Evolutionary conservation across 768 basidiomycete genomes (phyloP).

Genomic region (Strobilomyces dryophilus): DNA sequence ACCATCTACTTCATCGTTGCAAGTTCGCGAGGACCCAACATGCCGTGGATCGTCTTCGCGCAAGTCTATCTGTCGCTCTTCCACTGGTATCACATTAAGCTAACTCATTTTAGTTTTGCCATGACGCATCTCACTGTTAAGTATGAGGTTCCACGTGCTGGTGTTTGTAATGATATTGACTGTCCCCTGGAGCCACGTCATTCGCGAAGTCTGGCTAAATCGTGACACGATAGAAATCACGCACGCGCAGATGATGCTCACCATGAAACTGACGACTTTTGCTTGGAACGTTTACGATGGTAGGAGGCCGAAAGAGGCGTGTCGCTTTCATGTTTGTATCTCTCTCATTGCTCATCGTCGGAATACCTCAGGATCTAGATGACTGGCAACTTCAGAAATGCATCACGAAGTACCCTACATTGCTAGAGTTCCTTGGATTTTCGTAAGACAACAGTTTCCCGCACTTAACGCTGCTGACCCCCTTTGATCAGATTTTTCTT

Average conservation of each 20-base stretch:
- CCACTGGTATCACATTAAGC: background rate
- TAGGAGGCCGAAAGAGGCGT: conserved; percentile 33
- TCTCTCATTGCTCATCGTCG: background rate
- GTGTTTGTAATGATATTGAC: background rate
- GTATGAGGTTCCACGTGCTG: conserved; percentile 41
- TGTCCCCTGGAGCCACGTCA: conserved; percentile 51
- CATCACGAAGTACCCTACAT: conserved; percentile 63
- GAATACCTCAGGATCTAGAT: conserved; percentile 65
- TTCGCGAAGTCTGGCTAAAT: conserved; percentile 58
- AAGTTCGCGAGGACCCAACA: conserved; percentile 51
- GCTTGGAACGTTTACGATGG: conserved; percentile 98
- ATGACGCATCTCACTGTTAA: conserved; percentile 93
- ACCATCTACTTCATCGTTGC: conserved; percentile 73
- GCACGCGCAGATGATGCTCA: conserved; percentile 92
- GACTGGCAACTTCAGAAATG: conserved; percentile 75
- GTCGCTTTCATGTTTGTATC: background rate
- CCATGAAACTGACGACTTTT: conserved; percentile 96
- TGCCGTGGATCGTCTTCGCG: conserved; percentile 93
- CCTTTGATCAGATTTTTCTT: conserved; percentile 77
- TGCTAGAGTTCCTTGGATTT: conserved; percentile 89
- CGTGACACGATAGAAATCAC: conserved; percentile 88
- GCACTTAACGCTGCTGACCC: background rate
- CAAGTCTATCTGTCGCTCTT: conserved; percentile 31
- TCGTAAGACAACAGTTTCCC: conserved; percentile 48
- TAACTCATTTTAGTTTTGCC: conserved; percentile 50